Evolutionary conservation across 2,329 filamentous ascomycete species (phyloP).

Genomic region (Cladophialophora exuberans): DNA sequence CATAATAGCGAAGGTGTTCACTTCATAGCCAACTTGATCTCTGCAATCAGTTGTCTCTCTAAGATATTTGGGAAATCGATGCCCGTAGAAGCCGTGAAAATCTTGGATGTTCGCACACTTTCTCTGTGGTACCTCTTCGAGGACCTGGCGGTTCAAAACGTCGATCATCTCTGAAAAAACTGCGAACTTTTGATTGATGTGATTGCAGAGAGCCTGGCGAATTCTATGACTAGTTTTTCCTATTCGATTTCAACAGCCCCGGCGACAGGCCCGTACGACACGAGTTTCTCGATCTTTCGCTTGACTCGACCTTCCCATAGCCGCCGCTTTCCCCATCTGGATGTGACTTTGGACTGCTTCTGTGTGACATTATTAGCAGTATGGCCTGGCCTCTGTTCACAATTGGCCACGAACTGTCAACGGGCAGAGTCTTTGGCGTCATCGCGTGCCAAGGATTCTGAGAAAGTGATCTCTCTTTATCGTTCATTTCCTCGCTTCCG

Average conservation of each 20-base stretch:
- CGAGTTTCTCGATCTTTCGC: too few species aligned
- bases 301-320: too few species aligned
- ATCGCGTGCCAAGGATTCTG: too few species aligned
- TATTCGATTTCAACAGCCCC: not conserved
- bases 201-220: not conserved
- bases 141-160: not conserved
- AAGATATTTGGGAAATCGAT: not conserved
- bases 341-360: too few species aligned
- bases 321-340: conserved; percentile 2
- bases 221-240: not conserved
- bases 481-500: too few species aligned
- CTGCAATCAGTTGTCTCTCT: not conserved
- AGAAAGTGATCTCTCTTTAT: too few species aligned
- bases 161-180: not conserved
- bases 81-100: not conserved
- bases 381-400: too few species aligned
- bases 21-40: not conserved
- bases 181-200: not conserved
- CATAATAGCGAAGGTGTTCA: not conserved
- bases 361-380: too few species aligned
- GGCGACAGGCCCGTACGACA: not conserved
- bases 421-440: too few species aligned
- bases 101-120: not conserved
- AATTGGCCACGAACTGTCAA: too few species aligned
- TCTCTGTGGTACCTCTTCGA: not conserved